A percentile compares a stretch with the other conserved stretches of the same genome.
Evolutionary conservation across 2,329 filamentous ascomycete species (phyloP).

Genomic region (Apiospora sp.): DNA sequence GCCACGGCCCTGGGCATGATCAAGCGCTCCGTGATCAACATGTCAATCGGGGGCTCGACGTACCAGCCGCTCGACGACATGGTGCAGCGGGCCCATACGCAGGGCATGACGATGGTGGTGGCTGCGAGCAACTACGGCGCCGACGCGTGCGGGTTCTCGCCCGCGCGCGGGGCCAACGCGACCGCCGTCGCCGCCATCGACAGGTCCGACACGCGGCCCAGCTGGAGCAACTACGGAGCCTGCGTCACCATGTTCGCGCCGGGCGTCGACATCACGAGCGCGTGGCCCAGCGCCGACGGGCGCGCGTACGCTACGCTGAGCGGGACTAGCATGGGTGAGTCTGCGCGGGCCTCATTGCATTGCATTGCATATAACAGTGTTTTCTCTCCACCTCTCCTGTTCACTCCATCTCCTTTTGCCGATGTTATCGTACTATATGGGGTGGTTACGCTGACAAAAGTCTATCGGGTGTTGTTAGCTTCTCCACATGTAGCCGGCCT

Average conservation of each 20-base stretch:
- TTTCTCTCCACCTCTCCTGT: background rate
- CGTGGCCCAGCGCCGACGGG: constrained; percentile 33
- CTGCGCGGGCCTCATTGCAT: background rate
- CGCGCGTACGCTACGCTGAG: constrained; percentile 31
- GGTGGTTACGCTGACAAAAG: background rate
- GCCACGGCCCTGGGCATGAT: constrained; percentile 33
- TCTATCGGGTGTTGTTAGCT: constrained; percentile 25
- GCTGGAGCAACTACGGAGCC: constrained; percentile 38
- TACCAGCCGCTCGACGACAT: constrained; percentile 34
- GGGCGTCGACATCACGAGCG: constrained; percentile 36
- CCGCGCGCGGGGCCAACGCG: constrained; percentile 35
- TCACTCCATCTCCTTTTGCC: background rate
- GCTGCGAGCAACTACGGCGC: constrained; percentile 38
- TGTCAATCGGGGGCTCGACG: constrained; percentile 36
- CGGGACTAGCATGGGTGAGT: constrained; percentile 39
- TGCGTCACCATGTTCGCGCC: constrained; percentile 39
- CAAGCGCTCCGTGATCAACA: constrained; percentile 39
- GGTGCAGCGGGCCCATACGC: constrained; percentile 32
- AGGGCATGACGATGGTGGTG: constrained; percentile 38
- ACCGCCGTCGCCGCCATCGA: constrained; percentile 39
- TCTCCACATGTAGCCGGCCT: constrained; percentile 39
- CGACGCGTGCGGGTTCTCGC: constrained; percentile 36
- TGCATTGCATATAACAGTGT: background rate
- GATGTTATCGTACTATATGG: background rate
- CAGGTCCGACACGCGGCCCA: constrained; percentile 33